Percentiles rank a stretch among this genome's conserved stretches.
Conservation (phyloP, 441 rosid species). For the Biscutella laevigata region DNA sequence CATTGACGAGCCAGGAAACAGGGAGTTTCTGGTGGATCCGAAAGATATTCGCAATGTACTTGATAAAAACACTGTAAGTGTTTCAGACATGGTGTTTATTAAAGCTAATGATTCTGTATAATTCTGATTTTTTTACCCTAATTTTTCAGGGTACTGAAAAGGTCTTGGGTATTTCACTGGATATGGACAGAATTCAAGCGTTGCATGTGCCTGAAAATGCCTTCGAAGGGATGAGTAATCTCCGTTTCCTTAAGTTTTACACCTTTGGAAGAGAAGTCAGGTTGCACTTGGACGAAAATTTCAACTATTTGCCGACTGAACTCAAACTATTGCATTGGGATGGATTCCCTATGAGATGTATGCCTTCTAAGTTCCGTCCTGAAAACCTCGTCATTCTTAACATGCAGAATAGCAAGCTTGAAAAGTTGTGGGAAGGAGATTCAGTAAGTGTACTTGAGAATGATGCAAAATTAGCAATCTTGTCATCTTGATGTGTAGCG, state of each 20-base stretch:
- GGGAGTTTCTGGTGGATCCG: too few species aligned
- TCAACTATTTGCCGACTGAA: not conserved
- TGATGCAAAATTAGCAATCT: too few species aligned
- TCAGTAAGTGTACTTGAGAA: not conserved
- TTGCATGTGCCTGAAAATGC: not conserved
- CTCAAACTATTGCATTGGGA: slow-evolving; percentile 2
- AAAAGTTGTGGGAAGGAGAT: slow-evolving; percentile 5
- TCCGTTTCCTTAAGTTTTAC: not conserved
- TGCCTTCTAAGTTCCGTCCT: not conserved
- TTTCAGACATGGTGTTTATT: too few species aligned
- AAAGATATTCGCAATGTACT: too few species aligned
- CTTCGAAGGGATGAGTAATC: slow-evolving; percentile 9
- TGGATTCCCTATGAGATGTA: not conserved
- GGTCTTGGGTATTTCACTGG: not conserved
- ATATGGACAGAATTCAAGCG: not conserved
- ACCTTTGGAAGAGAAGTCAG: not conserved
- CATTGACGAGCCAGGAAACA: too few species aligned
- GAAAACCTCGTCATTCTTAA: not conserved
- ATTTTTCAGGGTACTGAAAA: not conserved
- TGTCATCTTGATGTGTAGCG: not conserved
- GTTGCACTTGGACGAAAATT: not conserved
- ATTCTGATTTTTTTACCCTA: too few species aligned
- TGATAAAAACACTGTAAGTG: too few species aligned
- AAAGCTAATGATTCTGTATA: too few species aligned
- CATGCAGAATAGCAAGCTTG: not conserved